Conservation (phyloP, 805 yeast genomes). For the Hanseniaspora jakobsenii region DNA sequence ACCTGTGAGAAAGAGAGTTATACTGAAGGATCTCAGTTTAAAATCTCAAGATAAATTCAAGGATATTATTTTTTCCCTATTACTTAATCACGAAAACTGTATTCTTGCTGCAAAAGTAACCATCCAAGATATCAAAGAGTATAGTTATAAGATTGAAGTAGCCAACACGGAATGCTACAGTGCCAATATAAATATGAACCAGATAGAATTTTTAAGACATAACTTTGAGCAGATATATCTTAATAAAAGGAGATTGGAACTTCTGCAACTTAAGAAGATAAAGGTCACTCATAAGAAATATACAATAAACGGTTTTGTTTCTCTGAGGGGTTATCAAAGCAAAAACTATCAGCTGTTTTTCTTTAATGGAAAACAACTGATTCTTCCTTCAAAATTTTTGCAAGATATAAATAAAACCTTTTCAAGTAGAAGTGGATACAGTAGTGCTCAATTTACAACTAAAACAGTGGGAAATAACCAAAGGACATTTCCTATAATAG, state of each 20-base stretch:
- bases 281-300: slow-evolving; percentile 21
- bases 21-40: too few species aligned
- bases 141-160: too few species aligned
- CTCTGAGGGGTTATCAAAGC: slow-evolving; percentile 28
- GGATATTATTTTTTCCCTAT: too few species aligned
- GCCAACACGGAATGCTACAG: too few species aligned
- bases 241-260: slow-evolving; percentile 19
- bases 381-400: slow-evolving; percentile 17
- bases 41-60: too few species aligned
- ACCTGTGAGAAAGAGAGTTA: too few species aligned
- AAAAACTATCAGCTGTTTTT: slow-evolving; percentile 36
- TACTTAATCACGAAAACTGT: too few species aligned
- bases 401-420: slow-evolving; percentile 17
- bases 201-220: neutral
- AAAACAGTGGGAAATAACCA: neutral
- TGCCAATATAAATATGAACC: too few species aligned
- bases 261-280: slow-evolving; percentile 19
- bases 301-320: slow-evolving; percentile 32
- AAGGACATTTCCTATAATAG: slow-evolving; percentile 9
- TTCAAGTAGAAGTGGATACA: slow-evolving; percentile 18
- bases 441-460: slow-evolving; percentile 21
- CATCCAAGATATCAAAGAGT: too few species aligned
- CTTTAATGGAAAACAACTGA: slow-evolving; percentile 31
- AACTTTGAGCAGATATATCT: slow-evolving; percentile 3
- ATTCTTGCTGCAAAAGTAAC: too few species aligned